phyloP scores from a whole-genome alignment of 2,329 filamentous ascomycete genomes.

The Fusarium sp. region DNA sequence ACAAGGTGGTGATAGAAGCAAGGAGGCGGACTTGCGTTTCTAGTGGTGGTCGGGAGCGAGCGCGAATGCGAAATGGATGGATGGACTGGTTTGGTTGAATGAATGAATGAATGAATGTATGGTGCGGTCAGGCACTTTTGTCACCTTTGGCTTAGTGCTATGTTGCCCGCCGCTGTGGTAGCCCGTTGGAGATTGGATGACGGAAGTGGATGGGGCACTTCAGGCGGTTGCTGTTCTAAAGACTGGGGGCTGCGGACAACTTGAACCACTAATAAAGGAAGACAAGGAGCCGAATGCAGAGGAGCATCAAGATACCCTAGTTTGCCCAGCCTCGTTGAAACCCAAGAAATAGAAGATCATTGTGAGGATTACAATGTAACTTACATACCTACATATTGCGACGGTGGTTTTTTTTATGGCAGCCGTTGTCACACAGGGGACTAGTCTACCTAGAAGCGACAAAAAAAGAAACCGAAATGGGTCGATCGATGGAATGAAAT shows the following conservation, averaged over 20 bases:
- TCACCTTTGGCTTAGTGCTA: conserved; percentile 12
- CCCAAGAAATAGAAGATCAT: background rate
- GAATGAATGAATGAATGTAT: conserved; percentile 13
- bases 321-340: conserved; percentile 25
- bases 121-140: conserved; percentile 42
- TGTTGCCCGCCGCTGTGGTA: background rate
- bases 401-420: background rate
- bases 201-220: conserved; percentile 24
- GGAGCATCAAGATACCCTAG: conserved; percentile 18
- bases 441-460: background rate
- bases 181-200: conserved; percentile 38
- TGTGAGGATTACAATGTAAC: background rate
- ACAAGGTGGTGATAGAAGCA: conserved; percentile 31
- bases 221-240: background rate
- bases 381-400: too few relatives aligned
- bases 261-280: background rate
- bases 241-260: background rate
- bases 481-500: conserved; percentile 19
- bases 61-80: conserved; percentile 5
- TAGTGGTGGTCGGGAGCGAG: conserved; percentile 28
- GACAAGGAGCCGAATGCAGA: conserved; percentile 14
- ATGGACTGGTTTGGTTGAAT: background rate
- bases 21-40: conserved; percentile 13
- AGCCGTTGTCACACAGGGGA: background rate
- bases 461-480: conserved; percentile 1